phyloP scores from a whole-genome alignment of 768 basidiomycete genomes.

The Russula dissimulans region DNA sequence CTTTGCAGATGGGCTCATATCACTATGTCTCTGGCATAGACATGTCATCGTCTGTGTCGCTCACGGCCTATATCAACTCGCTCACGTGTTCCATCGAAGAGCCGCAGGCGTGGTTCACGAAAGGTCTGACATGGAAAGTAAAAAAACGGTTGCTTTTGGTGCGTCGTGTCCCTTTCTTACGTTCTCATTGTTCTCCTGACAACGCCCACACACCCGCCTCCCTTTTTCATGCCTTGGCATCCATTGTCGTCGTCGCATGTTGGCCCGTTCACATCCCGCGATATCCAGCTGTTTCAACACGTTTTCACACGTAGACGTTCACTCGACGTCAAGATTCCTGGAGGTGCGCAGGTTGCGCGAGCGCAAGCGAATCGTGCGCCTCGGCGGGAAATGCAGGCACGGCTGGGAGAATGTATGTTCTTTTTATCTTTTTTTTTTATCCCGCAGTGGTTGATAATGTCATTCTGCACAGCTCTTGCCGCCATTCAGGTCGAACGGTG shows the following conservation, averaged over 20 bases:
- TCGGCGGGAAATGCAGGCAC: background rate
- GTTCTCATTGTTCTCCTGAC: background rate
- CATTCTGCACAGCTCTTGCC: background rate
- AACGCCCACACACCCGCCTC: too few relatives aligned
- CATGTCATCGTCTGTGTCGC: slow-evolving; percentile 92
- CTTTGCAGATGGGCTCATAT: too few relatives aligned
- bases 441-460: too few relatives aligned
- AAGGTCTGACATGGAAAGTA: slow-evolving; percentile 80
- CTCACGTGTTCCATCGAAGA: slow-evolving; percentile 95
- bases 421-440: too few relatives aligned
- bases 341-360: slow-evolving; percentile 40
- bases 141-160: slow-evolving; percentile 92
- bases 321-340: slow-evolving; percentile 97
- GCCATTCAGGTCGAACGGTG: background rate
- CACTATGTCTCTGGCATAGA: slow-evolving; percentile 98
- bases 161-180: slow-evolving; percentile 23
- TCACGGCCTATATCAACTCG: slow-evolving; percentile 98
- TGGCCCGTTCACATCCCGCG: too few relatives aligned
- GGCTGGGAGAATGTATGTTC: too few relatives aligned
- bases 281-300: slow-evolving; percentile 90
- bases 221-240: background rate
- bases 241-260: background rate
- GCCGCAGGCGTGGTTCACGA: slow-evolving; percentile 84
- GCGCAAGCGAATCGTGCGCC: background rate
- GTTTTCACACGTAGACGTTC: slow-evolving; percentile 91